Base-by-base conservation (phyloP, 2,329 filamentous ascomycete species). In the Pezicula neosporulosa region DNA sequence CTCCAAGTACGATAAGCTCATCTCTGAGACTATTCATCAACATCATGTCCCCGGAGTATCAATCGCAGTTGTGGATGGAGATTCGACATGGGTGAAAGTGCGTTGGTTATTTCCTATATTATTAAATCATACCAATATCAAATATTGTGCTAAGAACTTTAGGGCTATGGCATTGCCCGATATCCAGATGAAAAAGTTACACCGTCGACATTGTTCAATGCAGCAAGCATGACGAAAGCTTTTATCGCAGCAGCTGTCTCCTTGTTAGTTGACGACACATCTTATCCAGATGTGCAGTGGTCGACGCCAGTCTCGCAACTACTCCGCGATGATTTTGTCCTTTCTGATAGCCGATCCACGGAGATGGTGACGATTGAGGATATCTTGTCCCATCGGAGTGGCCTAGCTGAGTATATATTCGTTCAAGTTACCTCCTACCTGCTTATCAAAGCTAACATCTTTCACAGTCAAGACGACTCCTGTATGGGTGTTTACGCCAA, bases 171-270 rank as follows among this genome's bases (percentile, higher is more conserved):
- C 54, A 49, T 71, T 59, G 57, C 66, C 49, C 52, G 53, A n/a
- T 59, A 70, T 3, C 62, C 70, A 2, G 66, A 65, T 4, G 68
- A 65, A 0, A 62, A 66, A 0, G 70, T 72, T 9, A 74, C 67
- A 0, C 60, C 72, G 3, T 65, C 75, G 18, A 82, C 78, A 0
- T 65, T 83, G 2, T 83, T 78, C 66, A 77, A 77, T 54, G 71
- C 70, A 2, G 81, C 72, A 2, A 82, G 78, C 39, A 80, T 73
- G 4, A 79, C 77, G 13, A 83, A 83, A 57, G 75, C 77, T 3
- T 72, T 80, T 41, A 76, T 74, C 1, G 72, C 74, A 1, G 77
- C 77, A 1, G 69, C 72, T 0, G 61, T 83, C 2, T 72, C 74
- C 2, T 60, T 80, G 6, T 70, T 82, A 10, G 67, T 80, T 4